Evolutionary conservation across 495 filamentous ascomycete genomes (phyloP), one percentile per base, ranked within the genome.

Genomic region (Aspergillus bertholletiae): DNA sequence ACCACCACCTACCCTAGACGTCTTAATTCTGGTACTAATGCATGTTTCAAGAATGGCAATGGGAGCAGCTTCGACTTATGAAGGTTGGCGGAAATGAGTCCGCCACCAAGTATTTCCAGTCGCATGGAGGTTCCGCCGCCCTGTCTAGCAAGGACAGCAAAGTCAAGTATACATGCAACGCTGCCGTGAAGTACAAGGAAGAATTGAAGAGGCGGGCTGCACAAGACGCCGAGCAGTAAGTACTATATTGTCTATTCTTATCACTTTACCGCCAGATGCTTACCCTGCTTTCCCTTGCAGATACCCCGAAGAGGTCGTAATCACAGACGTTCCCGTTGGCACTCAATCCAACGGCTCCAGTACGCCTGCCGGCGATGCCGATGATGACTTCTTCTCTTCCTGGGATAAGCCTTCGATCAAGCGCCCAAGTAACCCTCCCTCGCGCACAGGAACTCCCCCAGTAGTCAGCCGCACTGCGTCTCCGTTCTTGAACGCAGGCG

Each of bases 391-490:
- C 80, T 98, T 97, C 77, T 96, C 93, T 8, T 96, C 91, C 0
- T 98, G 93, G 92, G 95, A 97, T 68, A 96, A 96, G 73, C 94
- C 94, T 3, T 82, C 91, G 4, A 96, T 98, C 75, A 98, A 97
- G 77, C 88, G 92, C 53, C 95, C 92, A 8, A 96, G 89, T 61
- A 94, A 96, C 55, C 94, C 94, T 24, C 84, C 93, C 27, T 96
- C 93, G 28, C 88, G 94, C 65, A 94, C 90, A 32, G 86, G 86
- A 30, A 97, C 94, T 5, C 90, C 90, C 17, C 91, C 93, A 5
- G 83, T 91, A 20, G 80, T 89, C 56, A 88, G 88, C 60, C 87
- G 92, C 60, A 96, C 87, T 30, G 78, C 84, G 4, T 96, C 95
- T 11, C 93, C 94, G 7, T 95, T 95, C 80, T 81, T 97, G 51